phyloP scores from a whole-genome alignment of 148 eudicot species.

The Vaccinium corymbosum region DNA sequence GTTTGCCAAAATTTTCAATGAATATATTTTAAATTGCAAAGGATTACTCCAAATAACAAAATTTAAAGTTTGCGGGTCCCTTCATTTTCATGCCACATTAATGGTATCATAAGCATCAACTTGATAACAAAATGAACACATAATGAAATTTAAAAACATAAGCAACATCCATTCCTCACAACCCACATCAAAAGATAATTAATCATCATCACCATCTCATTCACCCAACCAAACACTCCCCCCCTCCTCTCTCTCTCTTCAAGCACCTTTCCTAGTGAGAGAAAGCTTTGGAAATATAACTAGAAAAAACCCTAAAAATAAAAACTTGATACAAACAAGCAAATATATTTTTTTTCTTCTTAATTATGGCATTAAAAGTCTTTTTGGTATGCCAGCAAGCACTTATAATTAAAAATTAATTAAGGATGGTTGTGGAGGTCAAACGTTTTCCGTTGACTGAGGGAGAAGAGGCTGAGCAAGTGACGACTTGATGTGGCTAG shows the following conservation, averaged over 20 bases:
- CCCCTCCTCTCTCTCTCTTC: slow-evolving; percentile 25
- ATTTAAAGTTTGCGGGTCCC: neutral
- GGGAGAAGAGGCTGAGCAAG: slow-evolving; percentile 81
- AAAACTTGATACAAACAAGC: slow-evolving; percentile 29
- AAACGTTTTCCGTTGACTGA: slow-evolving; percentile 66
- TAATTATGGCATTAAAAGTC: slow-evolving; percentile 7
- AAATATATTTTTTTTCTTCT: slow-evolving; percentile 19
- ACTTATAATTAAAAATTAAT: neutral
- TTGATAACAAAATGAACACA: slow-evolving; percentile 20
- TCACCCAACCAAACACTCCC: slow-evolving; percentile 8
- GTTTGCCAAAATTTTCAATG: too few species aligned
- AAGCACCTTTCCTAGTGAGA: slow-evolving; percentile 30
- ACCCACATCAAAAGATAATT: slow-evolving; percentile 37
- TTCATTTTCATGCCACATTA: slow-evolving; percentile 19
- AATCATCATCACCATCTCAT: slow-evolving; percentile 37
- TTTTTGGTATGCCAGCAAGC: neutral
- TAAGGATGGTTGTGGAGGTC: slow-evolving; percentile 18
- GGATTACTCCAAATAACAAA: neutral
- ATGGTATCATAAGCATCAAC: slow-evolving; percentile 5
- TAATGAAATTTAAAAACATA: slow-evolving; percentile 11
- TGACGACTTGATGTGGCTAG: slow-evolving; percentile 51
- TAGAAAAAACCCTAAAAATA: slow-evolving; percentile 12
- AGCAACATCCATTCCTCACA: slow-evolving; percentile 26
- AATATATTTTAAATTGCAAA: too few species aligned
- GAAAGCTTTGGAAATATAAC: slow-evolving; percentile 15